Percentiles rank a stretch among this genome's conserved stretches.
phyloP scores from a whole-genome alignment of 2,329 filamentous ascomycete species.

The Monascus ruber region DNA sequence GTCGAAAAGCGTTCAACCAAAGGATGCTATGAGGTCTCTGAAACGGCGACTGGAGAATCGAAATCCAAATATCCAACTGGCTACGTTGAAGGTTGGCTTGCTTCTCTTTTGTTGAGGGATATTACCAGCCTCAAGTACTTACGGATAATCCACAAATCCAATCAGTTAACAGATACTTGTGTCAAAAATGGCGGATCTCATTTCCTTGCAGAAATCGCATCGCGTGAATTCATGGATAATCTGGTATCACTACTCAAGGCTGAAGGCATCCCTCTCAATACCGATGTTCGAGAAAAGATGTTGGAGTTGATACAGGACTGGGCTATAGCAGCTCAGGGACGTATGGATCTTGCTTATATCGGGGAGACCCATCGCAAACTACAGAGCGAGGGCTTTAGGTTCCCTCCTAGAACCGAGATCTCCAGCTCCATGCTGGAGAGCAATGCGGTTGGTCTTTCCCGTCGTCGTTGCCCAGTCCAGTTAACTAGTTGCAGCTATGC shows the following conservation, averaged over 20 bases:
- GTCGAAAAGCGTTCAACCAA: constrained; percentile 93
- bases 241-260: constrained; percentile 79
- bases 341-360: constrained; percentile 74
- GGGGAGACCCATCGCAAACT: constrained; percentile 74
- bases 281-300: constrained; percentile 79
- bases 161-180: constrained; percentile 85
- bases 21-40: constrained; percentile 93
- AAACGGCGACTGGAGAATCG: constrained; percentile 92
- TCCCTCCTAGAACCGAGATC: constrained; percentile 76
- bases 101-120: constrained; percentile 1
- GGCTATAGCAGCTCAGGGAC: constrained; percentile 79
- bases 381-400: constrained; percentile 75
- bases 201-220: constrained; percentile 90
- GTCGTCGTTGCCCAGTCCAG: neutral
- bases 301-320: constrained; percentile 88
- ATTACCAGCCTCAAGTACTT: constrained; percentile 3
- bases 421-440: constrained; percentile 98
- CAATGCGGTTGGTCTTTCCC: constrained; percentile 59
- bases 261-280: constrained; percentile 63
- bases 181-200: constrained; percentile 96
- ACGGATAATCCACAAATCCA: constrained; percentile 4
- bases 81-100: constrained; percentile 69
- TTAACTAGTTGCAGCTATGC: neutral
- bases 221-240: constrained; percentile 97
- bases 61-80: constrained; percentile 93